phyloP scores from a whole-genome alignment of 23 red algal genomes.

The Gracilaria domingensis region DNA sequence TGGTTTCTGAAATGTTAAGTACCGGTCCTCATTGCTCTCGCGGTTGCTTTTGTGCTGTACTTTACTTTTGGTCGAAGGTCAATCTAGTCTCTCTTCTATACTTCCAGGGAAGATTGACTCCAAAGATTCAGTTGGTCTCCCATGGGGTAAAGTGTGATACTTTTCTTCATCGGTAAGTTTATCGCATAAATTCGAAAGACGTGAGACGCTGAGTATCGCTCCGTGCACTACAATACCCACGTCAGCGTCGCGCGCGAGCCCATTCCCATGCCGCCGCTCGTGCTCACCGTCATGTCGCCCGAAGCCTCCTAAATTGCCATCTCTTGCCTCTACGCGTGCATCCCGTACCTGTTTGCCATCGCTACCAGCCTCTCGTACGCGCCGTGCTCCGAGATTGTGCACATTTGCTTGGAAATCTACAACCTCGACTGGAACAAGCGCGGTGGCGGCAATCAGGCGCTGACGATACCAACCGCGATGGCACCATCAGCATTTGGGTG shows the following conservation, averaged over 20 bases:
- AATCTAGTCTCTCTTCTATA: not conserved
- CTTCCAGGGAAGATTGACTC: too few species aligned
- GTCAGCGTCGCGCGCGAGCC: too few species aligned
- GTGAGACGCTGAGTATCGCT: too few species aligned
- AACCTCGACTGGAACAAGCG: conserved; percentile 83
- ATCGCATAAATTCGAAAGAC: too few species aligned
- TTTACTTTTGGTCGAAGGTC: not conserved
- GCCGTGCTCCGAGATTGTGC: conserved; percentile 55
- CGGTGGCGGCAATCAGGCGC: conserved; percentile 80
- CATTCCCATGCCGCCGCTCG: too few species aligned
- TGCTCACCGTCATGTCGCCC: conserved; percentile 33
- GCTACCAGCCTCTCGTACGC: not conserved
- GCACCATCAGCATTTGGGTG: conserved; percentile 78
- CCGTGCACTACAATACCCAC: too few species aligned
- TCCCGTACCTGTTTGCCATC: conserved; percentile 41
- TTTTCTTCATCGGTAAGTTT: too few species aligned
- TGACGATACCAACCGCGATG: conserved; percentile 83
- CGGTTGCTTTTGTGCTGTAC: not conserved
- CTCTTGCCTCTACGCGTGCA: conserved; percentile 19
- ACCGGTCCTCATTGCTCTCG: not conserved
- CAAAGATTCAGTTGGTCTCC: too few species aligned
- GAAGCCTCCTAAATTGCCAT: conserved; percentile 32
- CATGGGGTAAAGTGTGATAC: too few species aligned
- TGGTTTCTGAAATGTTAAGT: not conserved
- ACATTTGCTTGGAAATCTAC: conserved; percentile 63